Base-by-base conservation (phyloP, 2,329 filamentous ascomycete species). In the Colletotrichum spinosum region DNA sequence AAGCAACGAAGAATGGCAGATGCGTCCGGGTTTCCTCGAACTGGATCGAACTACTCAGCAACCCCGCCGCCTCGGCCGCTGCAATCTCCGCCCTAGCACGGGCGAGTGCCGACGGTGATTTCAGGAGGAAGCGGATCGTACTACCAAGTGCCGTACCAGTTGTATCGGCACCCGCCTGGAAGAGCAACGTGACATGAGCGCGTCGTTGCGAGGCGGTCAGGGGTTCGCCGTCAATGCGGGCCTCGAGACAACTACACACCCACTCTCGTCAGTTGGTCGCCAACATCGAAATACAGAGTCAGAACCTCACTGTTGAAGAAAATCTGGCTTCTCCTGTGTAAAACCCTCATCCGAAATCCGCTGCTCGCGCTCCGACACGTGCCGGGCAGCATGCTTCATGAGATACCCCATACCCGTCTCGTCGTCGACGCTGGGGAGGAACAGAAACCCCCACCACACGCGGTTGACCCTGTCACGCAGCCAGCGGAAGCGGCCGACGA, bases 161-260 rank as follows among this genome's bases (percentile, higher is more conserved):
- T 6, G 60, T 63, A 41, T 63, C 60, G 34, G 60, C 60, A 46
- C 60, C 60, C 6, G 60, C 60, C 15, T 63, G 60, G 11, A 63
- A 57, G 4, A 63, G 48, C 17, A 63, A 34, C 10, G 60, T 63
- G 17, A 63, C 48, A 13, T 63, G 60, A 4, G 60, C 60, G 8
- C 54, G 60, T 35, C 48, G 57, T 12, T 63, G 53, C 5, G 42
- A 34, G 8, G 60, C 11, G 10, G 39, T 63, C 5, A 63, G 39
- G 8, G 60, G 60, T 6, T 58, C 11, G 11, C 54, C 60, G 46
- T 63, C 41, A 7, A 63, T 46, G 9, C 53, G 60, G 34, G 60
- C 60, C 6, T 63, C 60, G 13, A 63, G 12, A 25, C 53, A 56
- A 3, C 60, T 62, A 15, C 33, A 10, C 8, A 9, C 46, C 7